Percentiles rank a stretch among this genome's conserved stretches.
Evolutionary conservation across 495 filamentous ascomycete genomes (phyloP).

Genomic region (Cairneyella variabilis): DNA sequence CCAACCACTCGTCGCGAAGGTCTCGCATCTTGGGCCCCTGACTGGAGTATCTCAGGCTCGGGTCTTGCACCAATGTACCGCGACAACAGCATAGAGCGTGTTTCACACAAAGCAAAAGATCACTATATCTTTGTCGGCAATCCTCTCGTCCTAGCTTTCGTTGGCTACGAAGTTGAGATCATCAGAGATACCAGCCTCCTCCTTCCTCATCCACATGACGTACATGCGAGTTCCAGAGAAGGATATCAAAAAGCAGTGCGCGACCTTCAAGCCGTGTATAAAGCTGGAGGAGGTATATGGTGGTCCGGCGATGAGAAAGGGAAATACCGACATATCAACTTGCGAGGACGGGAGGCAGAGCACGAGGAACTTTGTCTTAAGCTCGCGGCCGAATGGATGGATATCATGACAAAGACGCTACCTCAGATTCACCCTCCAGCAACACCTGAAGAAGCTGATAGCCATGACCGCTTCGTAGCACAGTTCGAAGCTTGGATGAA

Average conservation of each 20-base stretch:
- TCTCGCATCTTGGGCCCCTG: constrained; percentile 1
- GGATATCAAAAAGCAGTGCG: background rate
- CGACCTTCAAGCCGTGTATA: background rate
- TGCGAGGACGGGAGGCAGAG: background rate
- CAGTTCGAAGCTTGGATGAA: background rate
- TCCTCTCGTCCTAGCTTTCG: background rate
- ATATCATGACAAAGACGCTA: background rate
- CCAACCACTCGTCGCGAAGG: background rate
- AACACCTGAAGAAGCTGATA: background rate
- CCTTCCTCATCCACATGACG: background rate
- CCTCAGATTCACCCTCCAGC: background rate
- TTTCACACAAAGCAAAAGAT: background rate
- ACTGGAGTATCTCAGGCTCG: background rate
- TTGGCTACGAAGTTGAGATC: background rate
- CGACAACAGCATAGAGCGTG: background rate
- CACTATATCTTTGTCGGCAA: background rate
- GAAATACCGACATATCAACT: background rate
- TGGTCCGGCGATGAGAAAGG: constrained; percentile 5
- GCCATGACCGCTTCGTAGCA: background rate
- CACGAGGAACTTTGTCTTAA: constrained; percentile 2
- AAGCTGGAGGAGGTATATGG: background rate
- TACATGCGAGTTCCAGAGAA: background rate
- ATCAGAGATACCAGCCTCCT: background rate
- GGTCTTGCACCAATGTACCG: background rate
- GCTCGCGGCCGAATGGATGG: background rate